phyloP scores from a whole-genome alignment of 352 stramenopile genomes.

The Vaucheria bursata region DNA sequence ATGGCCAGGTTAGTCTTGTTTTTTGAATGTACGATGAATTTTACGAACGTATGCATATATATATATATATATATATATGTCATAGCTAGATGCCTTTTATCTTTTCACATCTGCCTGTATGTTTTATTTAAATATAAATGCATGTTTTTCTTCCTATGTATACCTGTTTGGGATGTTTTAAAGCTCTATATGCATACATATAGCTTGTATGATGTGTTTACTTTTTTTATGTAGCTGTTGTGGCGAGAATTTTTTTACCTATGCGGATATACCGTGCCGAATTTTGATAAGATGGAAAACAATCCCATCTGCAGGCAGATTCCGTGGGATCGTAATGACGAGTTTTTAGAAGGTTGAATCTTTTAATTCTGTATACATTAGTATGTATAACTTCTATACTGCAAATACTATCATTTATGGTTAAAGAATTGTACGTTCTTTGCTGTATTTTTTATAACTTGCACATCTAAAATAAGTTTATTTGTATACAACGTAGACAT shows the following conservation, averaged over 20 bases:
- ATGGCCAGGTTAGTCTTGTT: slow-evolving; percentile 12
- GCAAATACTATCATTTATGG: no score
- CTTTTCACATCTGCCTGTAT: background rate
- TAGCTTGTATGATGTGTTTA: no score
- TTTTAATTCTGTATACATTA: no score
- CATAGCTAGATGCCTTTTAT: background rate
- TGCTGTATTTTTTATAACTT: no score
- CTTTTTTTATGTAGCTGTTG: slow-evolving; percentile 68
- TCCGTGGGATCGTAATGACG: slow-evolving; percentile 56
- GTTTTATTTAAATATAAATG: background rate
- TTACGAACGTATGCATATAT: background rate
- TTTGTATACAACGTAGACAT: no score
- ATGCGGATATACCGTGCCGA: slow-evolving; percentile 55
- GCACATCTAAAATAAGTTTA: no score
- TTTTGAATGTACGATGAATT: background rate
- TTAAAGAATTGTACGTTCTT: no score
- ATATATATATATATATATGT: background rate
- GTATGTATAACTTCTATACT: background rate
- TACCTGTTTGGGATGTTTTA: background rate
- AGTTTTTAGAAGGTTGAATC: slow-evolving; percentile 1
- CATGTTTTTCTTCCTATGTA: no score
- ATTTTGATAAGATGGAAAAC: slow-evolving; percentile 85
- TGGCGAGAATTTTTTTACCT: slow-evolving; percentile 91
- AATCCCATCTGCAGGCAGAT: slow-evolving; percentile 81
- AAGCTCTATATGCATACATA: no score